Evolutionary conservation across 139 green algal genomes (phyloP), one percentile per base, ranked within the genome.

Genomic region (Raphidocelis subcapitata): DNA sequence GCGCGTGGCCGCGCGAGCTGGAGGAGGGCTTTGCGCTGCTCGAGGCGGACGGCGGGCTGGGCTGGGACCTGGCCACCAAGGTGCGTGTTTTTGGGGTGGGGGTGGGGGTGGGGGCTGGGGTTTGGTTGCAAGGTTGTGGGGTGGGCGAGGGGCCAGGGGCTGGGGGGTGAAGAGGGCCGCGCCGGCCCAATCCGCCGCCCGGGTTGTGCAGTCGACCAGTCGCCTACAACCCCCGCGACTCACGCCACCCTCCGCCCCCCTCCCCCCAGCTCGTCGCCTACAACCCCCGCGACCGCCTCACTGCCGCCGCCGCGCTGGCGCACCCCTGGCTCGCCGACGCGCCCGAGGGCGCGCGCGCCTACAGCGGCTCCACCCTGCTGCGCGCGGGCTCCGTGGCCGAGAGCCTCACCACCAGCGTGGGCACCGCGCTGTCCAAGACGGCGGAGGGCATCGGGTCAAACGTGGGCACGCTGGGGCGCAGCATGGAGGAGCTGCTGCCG

Each of bases 11-110:
- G 33, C 77, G 66, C 32, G 82, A 90, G 2, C 81, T 85, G 41
- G 62, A 63, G 37, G 90, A 95, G 62, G 92, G 89, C 21, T 94
- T 96, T 73, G 82, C 82, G 10, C 56, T 93, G 32, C 74, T 97
- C 71, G 92, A 93, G 47, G 69, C 83, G 62, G 75, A 93, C 44
- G 82, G 65, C 26, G 87, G 87, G 15, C 76, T 79, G 0, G 81
- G 76, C 51, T 97, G 92, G 92, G 77, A 93, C 44, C 76, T 97
- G 65, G 46, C 85, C 24, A 80, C 65, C 65, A 52, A 65, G 44
- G 74, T 91, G 32, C 12, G 41, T 49, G 41, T 49, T 49, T 8
- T 70, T 16, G 12, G 21, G 20, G 65, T 35, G 29, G 54, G 54
- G 20, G 15, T 14, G 54, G 54, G 21, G 21, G 12, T 4, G 23